phyloP scores from a whole-genome alignment of 495 filamentous ascomycete species.

The Penicillium desertorum region DNA sequence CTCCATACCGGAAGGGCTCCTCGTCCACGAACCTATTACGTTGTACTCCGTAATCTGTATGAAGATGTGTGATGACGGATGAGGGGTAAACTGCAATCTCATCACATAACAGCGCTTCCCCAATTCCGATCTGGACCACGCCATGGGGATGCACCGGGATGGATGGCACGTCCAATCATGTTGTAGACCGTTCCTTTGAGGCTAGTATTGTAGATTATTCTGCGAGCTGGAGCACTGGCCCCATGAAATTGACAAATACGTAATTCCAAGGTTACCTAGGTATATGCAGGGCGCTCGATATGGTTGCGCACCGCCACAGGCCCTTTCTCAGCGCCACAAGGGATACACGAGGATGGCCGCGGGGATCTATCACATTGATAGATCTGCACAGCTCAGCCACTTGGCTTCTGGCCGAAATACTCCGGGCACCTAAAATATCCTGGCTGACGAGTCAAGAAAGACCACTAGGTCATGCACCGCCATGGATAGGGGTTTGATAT shows the following conservation, averaged over 20 bases:
- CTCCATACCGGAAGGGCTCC: background rate
- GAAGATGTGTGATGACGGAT: constrained; percentile 20
- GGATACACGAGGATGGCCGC: background rate
- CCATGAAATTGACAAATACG: constrained; percentile 20
- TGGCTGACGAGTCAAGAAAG: constrained; percentile 11
- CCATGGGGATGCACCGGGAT: constrained; percentile 18
- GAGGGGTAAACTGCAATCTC: constrained; percentile 19
- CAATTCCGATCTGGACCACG: constrained; percentile 29
- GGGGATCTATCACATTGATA: constrained; percentile 28
- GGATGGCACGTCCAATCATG: constrained; percentile 13
- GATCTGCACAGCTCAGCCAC: constrained; percentile 19
- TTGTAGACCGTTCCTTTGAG: constrained; percentile 14
- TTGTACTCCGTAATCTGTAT: background rate
- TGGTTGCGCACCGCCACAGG: constrained; percentile 13
- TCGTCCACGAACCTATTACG: background rate
- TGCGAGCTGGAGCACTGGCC: background rate
- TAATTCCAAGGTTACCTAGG: constrained; percentile 1
- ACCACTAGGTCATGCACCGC: background rate
- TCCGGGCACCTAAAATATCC: constrained; percentile 14
- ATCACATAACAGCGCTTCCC: constrained; percentile 23
- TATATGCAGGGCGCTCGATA: constrained; percentile 5
- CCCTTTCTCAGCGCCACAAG: constrained; percentile 18
- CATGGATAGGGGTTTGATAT: constrained; percentile 1
- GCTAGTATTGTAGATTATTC: constrained; percentile 3
- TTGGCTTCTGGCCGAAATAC: constrained; percentile 18